Percentiles rank a stretch among this genome's conserved stretches.
phyloP scores from a whole-genome alignment of 2,329 filamentous ascomycete species.

The Verruconis gallopava region DNA sequence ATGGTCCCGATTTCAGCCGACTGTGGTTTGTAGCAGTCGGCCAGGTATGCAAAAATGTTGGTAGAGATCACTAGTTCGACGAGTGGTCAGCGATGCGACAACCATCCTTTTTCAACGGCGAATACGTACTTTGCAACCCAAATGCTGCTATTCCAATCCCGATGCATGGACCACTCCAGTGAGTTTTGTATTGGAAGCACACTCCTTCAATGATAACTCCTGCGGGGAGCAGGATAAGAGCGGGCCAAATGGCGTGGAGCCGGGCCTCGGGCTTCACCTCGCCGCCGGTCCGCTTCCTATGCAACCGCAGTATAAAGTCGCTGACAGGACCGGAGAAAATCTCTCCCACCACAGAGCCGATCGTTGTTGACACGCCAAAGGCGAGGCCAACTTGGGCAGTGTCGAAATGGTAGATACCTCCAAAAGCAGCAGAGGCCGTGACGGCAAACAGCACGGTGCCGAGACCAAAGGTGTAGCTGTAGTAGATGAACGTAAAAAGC shows the following conservation, averaged over 20 bases:
- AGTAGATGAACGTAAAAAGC: slow-evolving; percentile 9
- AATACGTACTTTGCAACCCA: slow-evolving; percentile 25
- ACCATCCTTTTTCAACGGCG: too few species aligned
- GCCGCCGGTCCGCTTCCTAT: slow-evolving; percentile 4
- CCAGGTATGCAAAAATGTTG: too few species aligned
- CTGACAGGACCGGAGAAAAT: slow-evolving; percentile 10
- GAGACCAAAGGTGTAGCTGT: slow-evolving; percentile 10
- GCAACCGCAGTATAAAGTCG: slow-evolving; percentile 10
- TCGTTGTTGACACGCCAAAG: slow-evolving; percentile 9
- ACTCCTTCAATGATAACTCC: slow-evolving; percentile 21
- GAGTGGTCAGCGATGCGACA: too few species aligned
- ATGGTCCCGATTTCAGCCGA: slow-evolving; percentile 23
- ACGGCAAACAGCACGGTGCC: slow-evolving; percentile 11
- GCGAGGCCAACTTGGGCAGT: slow-evolving; percentile 11
- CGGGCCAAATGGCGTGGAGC: slow-evolving; percentile 21
- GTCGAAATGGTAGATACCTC: slow-evolving; percentile 7
- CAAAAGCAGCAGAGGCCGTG: slow-evolving; percentile 9
- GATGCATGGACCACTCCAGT: slow-evolving; percentile 23
- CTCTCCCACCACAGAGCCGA: slow-evolving; percentile 11
- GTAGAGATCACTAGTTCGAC: too few species aligned
- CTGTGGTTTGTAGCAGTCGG: slow-evolving; percentile 27
- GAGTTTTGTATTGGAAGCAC: slow-evolving; percentile 18
- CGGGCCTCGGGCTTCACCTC: slow-evolving; percentile 19
- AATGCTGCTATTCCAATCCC: slow-evolving; percentile 25
- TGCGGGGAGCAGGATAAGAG: slow-evolving; percentile 14